Evolutionary conservation across 1,139 yeast genomes (phyloP), one percentile per base, ranked within the genome.

Genomic region (Geotrichum candidum): DNA sequence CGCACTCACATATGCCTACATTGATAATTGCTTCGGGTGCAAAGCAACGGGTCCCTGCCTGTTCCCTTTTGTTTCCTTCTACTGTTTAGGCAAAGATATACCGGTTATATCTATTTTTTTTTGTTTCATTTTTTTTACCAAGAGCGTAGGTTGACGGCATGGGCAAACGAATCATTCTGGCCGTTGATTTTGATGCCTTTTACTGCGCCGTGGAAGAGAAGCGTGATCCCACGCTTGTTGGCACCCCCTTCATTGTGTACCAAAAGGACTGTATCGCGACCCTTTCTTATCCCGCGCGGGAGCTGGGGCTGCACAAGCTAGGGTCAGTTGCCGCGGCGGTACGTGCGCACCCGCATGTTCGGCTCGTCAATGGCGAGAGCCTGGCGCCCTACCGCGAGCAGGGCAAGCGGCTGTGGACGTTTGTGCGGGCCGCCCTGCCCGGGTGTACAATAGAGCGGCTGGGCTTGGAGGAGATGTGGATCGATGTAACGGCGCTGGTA

Each of bases 401-500:
- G 25, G 77, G 78, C 11, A 70, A 69, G 53, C 65, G 60, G 56
- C 65, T 75, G 10, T 70, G 69, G 61, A 60, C 66, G n/a, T 70
- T 70, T 66, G 68, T 74, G 18, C 64, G 66, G 51, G 61, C 61
- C 3, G 35, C 70, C 27, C 65, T 74, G 18, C 65, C 67, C 25
- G 68, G 67, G 0, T 58, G 57, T 13, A 68, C 71, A 1, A 68
- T 75, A 5, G 77, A 75, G 59, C 66, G 78, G 52, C 66, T 75
- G n/a, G 78, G 78, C 1, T 67, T 75, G 59, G 78, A 75, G 62
- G 78, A 75, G 63, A 62, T 75, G 67, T 67, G 76, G 66, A 63
- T 75, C 15, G 77, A 75, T 56, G 60, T 75, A 29, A 67, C 74
- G 1, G 65, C 60, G 0, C 59, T 67, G 13, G 68, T 73, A 3